Conservation (phyloP, 495 filamentous ascomycete genomes). For the Aspergillus conjunctus region DNA sequence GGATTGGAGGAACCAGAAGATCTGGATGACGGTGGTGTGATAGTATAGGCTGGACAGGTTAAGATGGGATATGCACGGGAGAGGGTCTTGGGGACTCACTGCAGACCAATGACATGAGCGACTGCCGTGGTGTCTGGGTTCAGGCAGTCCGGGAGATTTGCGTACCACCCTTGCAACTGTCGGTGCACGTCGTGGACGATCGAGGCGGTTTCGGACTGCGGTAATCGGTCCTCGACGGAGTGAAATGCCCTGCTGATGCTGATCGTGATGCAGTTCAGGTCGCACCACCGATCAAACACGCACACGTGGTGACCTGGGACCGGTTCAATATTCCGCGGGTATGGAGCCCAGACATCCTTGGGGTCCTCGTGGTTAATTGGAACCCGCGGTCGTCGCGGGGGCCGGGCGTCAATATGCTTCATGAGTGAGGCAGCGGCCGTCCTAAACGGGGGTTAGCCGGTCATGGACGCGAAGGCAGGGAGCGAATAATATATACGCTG, state of each 20-base stretch:
- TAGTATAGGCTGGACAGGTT: slow-evolving; percentile 28
- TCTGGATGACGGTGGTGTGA: slow-evolving; percentile 32
- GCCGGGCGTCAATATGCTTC: slow-evolving; percentile 27
- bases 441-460: slow-evolving; percentile 19
- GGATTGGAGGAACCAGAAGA: slow-evolving; percentile 29
- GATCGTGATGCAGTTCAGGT: slow-evolving; percentile 29
- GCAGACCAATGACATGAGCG: slow-evolving; percentile 36
- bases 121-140: slow-evolving; percentile 22
- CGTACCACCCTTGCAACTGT: slow-evolving; percentile 36
- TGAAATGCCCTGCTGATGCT: slow-evolving; percentile 33
- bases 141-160: slow-evolving; percentile 32
- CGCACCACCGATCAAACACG: slow-evolving; percentile 32
- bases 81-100: slow-evolving; percentile 30
- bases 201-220: slow-evolving; percentile 21
- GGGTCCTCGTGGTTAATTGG: slow-evolving; percentile 23
- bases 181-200: slow-evolving; percentile 26
- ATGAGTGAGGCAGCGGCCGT: slow-evolving; percentile 31
- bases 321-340: slow-evolving; percentile 27
- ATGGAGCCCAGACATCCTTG: slow-evolving; percentile 34
- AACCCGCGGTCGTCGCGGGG: slow-evolving; percentile 22
- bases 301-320: slow-evolving; percentile 32
- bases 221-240: slow-evolving; percentile 22
- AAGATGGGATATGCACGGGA: not conserved
- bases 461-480: not conserved
- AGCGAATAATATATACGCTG: slow-evolving; percentile 25